Base-by-base conservation (phyloP, 2,329 filamentous ascomycete genomes). In the Mycosphaerella sp. region DNA sequence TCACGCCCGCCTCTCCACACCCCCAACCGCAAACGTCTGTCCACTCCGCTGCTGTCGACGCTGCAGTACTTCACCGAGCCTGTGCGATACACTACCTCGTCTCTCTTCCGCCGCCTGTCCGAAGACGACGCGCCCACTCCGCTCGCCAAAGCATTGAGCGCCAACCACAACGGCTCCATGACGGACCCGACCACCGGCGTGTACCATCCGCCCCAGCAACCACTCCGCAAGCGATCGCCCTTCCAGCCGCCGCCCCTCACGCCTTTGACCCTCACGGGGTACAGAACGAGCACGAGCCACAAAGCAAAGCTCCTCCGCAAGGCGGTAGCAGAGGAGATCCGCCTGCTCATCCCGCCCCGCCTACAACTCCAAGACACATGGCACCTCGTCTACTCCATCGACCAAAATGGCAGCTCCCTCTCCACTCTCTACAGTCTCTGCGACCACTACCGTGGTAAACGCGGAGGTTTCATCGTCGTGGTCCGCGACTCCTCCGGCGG, bases 171-270 rank as follows among this genome's bases (percentile, higher is more conserved):
- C 61, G 68, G 68, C 58, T 64, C 64, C 47, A 69, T 70, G 67
- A 64, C 56, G 21, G 61, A 65, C 51, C 61, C 63, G 12, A 63
- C 61, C 5, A 58, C 56, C n/a, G 78, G 79, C 49, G 78, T 85
- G 58, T 87, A 82, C 70, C 77, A 76, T 23, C 79, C 81, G 59
- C 61, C 61, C 36, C 57, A 43, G 38, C 51, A 50, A 17, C 75
- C 79, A 54, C 74, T 76, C 53, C 82, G 87, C 60, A 83, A 80
- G 50, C 79, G 81, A 6, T 90, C 86, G 10, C 90, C 89, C 1
- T 90, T 95, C 70, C 86, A 90, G 62, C 89, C 90, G 1, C 92
- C 92, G 9, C 91, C 91, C 0, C 80, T 97, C 47, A 91, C 92
- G 53, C 89, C 92, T 0, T 73, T 97, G 21, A 76, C 79, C 4